Evolutionary conservation across 83 land plant species (phyloP).

Genomic region (Diphasiastrum complanatum): DNA sequence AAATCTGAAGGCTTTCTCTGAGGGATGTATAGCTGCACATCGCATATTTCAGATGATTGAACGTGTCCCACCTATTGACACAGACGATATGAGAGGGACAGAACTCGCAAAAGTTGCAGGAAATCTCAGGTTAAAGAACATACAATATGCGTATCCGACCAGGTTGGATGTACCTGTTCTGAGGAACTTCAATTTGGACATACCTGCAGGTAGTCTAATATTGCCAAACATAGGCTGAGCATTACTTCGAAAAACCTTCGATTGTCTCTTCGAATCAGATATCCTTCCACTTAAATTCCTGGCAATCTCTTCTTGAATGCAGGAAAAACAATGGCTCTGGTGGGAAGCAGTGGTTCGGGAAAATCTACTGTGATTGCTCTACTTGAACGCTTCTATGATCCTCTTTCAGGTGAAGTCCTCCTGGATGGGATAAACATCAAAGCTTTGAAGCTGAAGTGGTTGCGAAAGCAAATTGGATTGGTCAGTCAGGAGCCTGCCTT

Average conservation of each 20-base stretch:
- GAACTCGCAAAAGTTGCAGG: background rate
- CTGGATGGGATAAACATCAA: background rate
- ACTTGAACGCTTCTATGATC: constrained; percentile 11
- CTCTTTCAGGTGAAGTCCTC: background rate
- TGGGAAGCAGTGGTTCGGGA: constrained; percentile 10
- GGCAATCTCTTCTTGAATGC: too few relatives aligned
- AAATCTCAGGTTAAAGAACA: background rate
- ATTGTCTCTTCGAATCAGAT: too few relatives aligned
- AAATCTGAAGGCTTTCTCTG: background rate
- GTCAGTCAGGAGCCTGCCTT: constrained; percentile 5
- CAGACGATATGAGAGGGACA: background rate
- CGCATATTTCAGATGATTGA: background rate
- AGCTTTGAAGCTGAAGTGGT: background rate
- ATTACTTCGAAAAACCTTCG: too few relatives aligned
- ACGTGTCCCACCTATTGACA: constrained; percentile 4
- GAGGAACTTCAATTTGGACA: background rate
- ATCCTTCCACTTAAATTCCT: too few relatives aligned
- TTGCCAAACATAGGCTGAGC: too few relatives aligned
- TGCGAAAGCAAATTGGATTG: background rate
- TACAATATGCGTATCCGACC: background rate
- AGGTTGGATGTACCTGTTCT: background rate
- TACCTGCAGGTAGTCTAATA: constrained; percentile 2
- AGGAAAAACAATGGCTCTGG: constrained; percentile 9
- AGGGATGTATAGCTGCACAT: background rate
- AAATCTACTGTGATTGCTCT: constrained; percentile 3